Evolutionary conservation across 2,329 filamentous ascomycete species (phyloP), one percentile per base, ranked within the genome.

Genomic region (Peltaster fructicola): DNA sequence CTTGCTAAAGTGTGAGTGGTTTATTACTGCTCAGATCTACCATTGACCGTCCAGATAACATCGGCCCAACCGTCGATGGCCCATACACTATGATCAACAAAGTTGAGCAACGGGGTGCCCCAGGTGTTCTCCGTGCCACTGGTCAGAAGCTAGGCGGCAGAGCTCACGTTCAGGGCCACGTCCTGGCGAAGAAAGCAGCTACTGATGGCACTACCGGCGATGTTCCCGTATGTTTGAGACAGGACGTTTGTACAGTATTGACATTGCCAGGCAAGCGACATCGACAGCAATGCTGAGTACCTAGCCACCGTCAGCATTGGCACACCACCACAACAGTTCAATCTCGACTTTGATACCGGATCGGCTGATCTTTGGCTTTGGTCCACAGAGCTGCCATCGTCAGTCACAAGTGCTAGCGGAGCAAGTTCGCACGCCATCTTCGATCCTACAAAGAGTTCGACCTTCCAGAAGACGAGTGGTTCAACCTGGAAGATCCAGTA

Each of bases 271-370:
- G 36, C 34, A 5, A 60, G 74, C 13, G 73, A 79, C 41, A 57
- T 68, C 26, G 68, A 78, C 48, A 73, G 75, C 37, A 73, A 79
- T 33, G 53, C 63, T 5, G 50, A 65, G 50, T 77, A 78, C 42
- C 59, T 78, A 12, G 71, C 64, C 23, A 57, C 65, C 15, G 65
- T 79, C 14, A 43, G 52, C 8, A 70, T 80, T 31, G 75, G 75
- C 14, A 72, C 64, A 2, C 73, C 73, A 9, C 48, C 59, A 2
- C 73, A 79, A 52, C 67, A 51, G 22, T 36, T 35, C 10, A 29
- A 26, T 7, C 26, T 37, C 14, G 33, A 77, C 40, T 77, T 79
- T 32, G 74, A 80, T 44, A 77, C 73, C 18, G 73, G 73, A 11
- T 75, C 69, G 7, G 61, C 71, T 11, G 74, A 79, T 52, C 56